A percentile compares a stretch with the other conserved stretches of the same genome.
phyloP scores from a whole-genome alignment of 106 monocot genomes.

The Dendrobium huoshanense region DNA sequence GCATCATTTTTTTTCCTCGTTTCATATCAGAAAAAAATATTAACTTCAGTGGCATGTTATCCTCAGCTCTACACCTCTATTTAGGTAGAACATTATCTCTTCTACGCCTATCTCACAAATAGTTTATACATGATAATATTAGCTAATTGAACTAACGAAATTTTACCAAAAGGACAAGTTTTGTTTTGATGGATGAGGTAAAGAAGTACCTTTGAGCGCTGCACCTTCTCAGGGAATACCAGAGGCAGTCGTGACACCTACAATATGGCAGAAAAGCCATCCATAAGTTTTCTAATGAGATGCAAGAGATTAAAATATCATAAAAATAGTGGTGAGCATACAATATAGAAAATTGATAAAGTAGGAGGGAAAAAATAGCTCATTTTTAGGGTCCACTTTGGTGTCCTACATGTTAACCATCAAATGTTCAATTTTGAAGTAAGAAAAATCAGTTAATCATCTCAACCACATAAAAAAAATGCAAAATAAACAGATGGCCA shows the following conservation, averaged over 20 bases:
- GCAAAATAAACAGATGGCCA: neutral
- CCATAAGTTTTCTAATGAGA: neutral
- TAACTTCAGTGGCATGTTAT: neutral
- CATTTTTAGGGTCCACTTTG: neutral
- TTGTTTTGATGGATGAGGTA: neutral
- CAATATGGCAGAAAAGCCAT: constrained; percentile 5
- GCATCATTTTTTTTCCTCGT: neutral
- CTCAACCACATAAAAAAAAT: neutral
- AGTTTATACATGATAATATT: neutral
- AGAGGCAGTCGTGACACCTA: constrained; percentile 80
- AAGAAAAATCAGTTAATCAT: neutral
- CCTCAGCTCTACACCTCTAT: neutral
- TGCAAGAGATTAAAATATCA: neutral
- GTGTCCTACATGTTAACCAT: neutral
- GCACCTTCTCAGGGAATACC: constrained; percentile 81
- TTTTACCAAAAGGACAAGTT: neutral
- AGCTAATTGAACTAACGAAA: neutral
- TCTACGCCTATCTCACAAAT: neutral
- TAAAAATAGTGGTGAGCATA: neutral
- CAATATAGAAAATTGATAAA: neutral
- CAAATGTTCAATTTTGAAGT: neutral
- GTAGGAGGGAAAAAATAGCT: neutral
- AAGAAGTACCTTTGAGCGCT: constrained; percentile 67
- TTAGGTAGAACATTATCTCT: neutral
- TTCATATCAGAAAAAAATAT: neutral